Evolutionary conservation across 176 grass and related monocot species (phyloP), one percentile per base, ranked within the genome.

Genomic region (Cenchrus purpureus): DNA sequence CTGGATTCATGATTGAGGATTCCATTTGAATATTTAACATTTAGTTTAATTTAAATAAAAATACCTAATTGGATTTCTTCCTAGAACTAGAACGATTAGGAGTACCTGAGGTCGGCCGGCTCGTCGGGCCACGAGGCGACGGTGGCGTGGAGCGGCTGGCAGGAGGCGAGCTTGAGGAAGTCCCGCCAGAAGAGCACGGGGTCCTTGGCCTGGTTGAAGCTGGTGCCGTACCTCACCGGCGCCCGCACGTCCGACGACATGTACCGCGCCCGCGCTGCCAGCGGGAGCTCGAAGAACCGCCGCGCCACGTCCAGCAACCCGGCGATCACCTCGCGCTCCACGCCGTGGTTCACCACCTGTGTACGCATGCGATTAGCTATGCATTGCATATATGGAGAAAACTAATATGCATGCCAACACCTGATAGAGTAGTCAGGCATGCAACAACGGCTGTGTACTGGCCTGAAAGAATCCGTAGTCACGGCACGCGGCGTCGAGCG

Each of bases 141-240:
- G 12, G 59, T 11, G 1, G 7, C 45, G 45, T 10, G 83, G 59
- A 2, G 10, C 82, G 34, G 57, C 28, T 89, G 87, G 10, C 87
- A 79, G 89, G 90, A 95, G 65, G 48, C 91, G 82, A 99, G 88
- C 90, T 99, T 99, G 58, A 99, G 85, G 73, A 99, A 99, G 85
- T 99, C 93, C 0, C 93, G 89, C 97, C 97, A 99, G 71, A 75
- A 99, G n/a, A 99, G 91, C 12, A 99, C 93, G 25, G 73, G 56
- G 84, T 99, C 97, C 43, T 84, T 90, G 25, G 80, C 86, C 94
- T 96, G 93, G 88, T 99, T 99, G 91, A 96, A 99, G 85, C 97
- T 99, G 29, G 97, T 99, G 50, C 97, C 97, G 84, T 94, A 95
- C 22, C 93, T 44, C 31, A 99, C 93, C 1, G 86, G 53, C 0